phyloP scores from a whole-genome alignment of 1,284 basidiomycete genomes.

The Entoloma clypeatum region DNA sequence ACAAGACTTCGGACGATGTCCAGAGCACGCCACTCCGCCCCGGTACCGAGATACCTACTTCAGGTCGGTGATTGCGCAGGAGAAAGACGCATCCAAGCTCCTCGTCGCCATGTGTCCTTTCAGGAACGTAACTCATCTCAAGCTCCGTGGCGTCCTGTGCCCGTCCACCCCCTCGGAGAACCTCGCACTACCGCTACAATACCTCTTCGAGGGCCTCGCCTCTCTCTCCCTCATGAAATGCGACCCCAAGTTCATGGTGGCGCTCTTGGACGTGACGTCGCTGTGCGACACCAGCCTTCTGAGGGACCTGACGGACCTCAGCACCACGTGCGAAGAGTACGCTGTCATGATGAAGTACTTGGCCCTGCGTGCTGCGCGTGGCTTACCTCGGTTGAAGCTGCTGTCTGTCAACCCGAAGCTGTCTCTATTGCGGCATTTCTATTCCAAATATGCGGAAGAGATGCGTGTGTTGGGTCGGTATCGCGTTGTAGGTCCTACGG shows the following conservation, averaged over 20 bases:
- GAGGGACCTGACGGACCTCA: constrained; percentile 13
- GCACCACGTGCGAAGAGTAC: constrained; percentile 16
- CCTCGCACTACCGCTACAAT: constrained; percentile 10
- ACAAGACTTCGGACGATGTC: constrained; percentile 17
- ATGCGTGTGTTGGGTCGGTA: constrained; percentile 10
- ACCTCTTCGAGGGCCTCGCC: constrained; percentile 14
- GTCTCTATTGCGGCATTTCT: constrained; percentile 15
- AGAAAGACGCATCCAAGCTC: constrained; percentile 13
- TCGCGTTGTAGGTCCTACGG: too few relatives aligned
- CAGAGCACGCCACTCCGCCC: constrained; percentile 9
- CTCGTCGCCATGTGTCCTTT: constrained; percentile 10
- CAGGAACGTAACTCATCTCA: constrained; percentile 10
- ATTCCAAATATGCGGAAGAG: constrained; percentile 6
- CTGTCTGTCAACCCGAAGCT: constrained; percentile 17
- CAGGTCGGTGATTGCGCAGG: neutral
- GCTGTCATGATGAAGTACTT: constrained; percentile 13
- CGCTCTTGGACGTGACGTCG: constrained; percentile 12
- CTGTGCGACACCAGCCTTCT: constrained; percentile 3
- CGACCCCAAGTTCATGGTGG: constrained; percentile 14
- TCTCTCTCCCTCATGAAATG: constrained; percentile 14
- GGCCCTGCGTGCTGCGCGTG: constrained; percentile 11
- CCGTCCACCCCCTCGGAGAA: constrained; percentile 11
- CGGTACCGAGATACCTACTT: constrained; percentile 1
- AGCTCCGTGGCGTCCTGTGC: constrained; percentile 17
- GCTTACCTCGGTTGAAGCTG: constrained; percentile 11